These are phyloP conservation scores for Leptographium galeiforme DNA, from an alignment of 2,329 filamentous ascomycete species.

Conservation along the genomic window DNA sequence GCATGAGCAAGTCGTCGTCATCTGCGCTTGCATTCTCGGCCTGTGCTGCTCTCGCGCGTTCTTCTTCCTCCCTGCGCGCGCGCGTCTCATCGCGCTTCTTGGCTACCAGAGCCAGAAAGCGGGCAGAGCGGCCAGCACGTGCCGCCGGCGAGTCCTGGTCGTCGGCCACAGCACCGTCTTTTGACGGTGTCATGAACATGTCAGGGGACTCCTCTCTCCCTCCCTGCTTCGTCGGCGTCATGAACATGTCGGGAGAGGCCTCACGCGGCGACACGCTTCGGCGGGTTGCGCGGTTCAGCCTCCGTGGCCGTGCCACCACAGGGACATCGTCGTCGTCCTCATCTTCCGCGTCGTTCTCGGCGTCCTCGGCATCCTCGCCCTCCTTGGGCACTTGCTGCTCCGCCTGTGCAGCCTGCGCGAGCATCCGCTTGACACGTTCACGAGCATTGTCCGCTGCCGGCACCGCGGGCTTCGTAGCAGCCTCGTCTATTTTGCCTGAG, in stretches of 20 bases:
- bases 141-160: conserved; percentile 31
- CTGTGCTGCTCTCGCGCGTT: conserved; percentile 32
- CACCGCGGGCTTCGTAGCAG: background rate
- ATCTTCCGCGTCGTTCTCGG: conserved; percentile 16
- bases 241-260: conserved; percentile 7
- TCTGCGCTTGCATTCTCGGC: conserved; percentile 26
- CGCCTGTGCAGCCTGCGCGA: conserved; percentile 19
- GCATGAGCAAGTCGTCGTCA: conserved; percentile 24
- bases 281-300: conserved; percentile 14
- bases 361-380: conserved; percentile 7
- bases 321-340: conserved; percentile 21
- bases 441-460: conserved; percentile 20
- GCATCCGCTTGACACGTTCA: conserved; percentile 29
- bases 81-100: conserved; percentile 60
- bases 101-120: conserved; percentile 59
- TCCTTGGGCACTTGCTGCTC: conserved; percentile 9
- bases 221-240: conserved; percentile 7
- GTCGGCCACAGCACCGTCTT: conserved; percentile 15
- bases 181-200: conserved; percentile 43
- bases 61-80: conserved; percentile 49
- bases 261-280: conserved; percentile 5
- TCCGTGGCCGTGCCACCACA: conserved; percentile 24
- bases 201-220: conserved; percentile 28
- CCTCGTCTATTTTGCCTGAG: conserved; percentile 16
- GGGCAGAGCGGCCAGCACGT: conserved; percentile 34